Evolutionary conservation across 116 monocot genomes (phyloP).

Genomic region (Iris pallida): DNA sequence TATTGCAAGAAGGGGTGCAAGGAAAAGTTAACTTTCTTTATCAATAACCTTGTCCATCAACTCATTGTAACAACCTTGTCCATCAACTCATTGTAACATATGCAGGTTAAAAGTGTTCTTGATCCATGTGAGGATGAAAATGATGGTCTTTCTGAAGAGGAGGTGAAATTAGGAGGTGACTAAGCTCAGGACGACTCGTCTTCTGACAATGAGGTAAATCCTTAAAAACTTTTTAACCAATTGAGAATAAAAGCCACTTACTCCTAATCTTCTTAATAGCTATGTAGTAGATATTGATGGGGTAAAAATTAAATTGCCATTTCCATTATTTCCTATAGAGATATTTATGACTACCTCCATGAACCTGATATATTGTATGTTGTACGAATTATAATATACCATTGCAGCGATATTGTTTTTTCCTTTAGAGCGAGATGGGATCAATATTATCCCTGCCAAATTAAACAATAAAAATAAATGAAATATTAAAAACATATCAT

Average conservation of each 20-base stretch:
- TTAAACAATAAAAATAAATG: no score
- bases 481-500: no score
- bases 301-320: no score
- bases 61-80: neutral
- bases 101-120: slow-evolving; percentile 94
- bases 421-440: neutral
- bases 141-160: slow-evolving; percentile 53
- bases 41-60: neutral
- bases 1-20: slow-evolving; percentile 6
- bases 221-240: neutral
- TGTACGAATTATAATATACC: neutral
- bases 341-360: neutral
- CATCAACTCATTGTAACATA: neutral
- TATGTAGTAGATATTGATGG: neutral
- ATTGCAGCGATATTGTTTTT: neutral
- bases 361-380: neutral
- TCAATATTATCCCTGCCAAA: no score
- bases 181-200: slow-evolving; percentile 48
- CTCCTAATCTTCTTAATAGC: neutral
- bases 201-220: slow-evolving; percentile 81
- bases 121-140: slow-evolving; percentile 99
- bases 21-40: neutral
- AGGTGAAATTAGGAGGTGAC: slow-evolving; percentile 55
- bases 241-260: neutral
- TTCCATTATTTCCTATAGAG: no score